Evolutionary conservation across 2,329 filamentous ascomycete species (phyloP), one percentile per base, ranked within the genome.

Genomic region (Lecanosticta acicola): DNA sequence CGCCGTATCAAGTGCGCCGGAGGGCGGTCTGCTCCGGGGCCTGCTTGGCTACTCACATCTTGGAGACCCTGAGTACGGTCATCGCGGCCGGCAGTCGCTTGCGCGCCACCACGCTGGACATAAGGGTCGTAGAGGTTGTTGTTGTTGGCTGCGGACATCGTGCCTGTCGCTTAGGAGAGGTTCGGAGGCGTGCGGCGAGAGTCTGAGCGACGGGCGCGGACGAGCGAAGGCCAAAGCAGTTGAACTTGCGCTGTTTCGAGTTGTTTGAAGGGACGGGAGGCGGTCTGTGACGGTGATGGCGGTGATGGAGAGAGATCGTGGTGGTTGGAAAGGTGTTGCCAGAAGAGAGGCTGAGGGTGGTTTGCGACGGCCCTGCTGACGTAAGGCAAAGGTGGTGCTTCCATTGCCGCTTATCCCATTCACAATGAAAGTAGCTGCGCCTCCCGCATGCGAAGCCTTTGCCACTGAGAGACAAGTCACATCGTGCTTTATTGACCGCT

Each of bases 91-190:
- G 35, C 24, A 26, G 24, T 40, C 35, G 24, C 36, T 32, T 47
- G 37, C 33, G 51, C 53, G 39, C 52, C 54, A 34, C 53, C 54
- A 38, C 54, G 54, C 53, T 57, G 53, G 48, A 57, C 54, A 41
- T 57, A 57, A 35, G 54, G 54, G 53, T 57, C 54, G 45, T 57
- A 57, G 46, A 57, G 54, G 46, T 50, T 50, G 44, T 49, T 41
- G 41, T 53, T 51, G 51, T 40, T 54, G 47, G 26, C 43, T 39
- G n/a, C n/a, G n/a, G 54, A 42, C 53, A 55, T 55, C 41, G 34
- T 56, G 49, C 20, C 45, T 41, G 43, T 32, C 32, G 44, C 16
- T 35, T 44, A 38, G 34, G 42, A 14, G 32, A 41, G 39, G 24
- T 35, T 26, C 21, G 39, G 41, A 45, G 38, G 36, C 20, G 41